Percentiles rank a stretch among this genome's conserved stretches.
Evolutionary conservation across 2,329 filamentous ascomycete species (phyloP).

Genomic region (Purpureocillium lavendulum): DNA sequence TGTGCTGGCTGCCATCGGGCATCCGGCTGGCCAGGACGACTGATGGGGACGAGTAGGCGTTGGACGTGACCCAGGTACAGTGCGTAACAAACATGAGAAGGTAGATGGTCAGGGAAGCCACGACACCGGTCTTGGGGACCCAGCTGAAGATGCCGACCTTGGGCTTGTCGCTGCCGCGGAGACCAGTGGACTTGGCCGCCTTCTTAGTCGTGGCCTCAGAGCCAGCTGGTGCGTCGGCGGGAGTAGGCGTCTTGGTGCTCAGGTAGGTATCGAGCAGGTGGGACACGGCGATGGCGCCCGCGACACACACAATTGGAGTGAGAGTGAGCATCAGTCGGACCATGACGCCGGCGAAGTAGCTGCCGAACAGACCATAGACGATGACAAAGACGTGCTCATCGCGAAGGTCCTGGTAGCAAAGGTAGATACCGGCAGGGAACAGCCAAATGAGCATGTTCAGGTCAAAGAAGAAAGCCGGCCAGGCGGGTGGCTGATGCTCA

Average conservation of each 20-base stretch:
- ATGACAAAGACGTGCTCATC: constrained; percentile 98
- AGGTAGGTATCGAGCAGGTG: constrained; percentile 84
- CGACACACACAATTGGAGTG: constrained; percentile 92
- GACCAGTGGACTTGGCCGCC: constrained; percentile 37
- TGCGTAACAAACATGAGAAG: constrained; percentile 90
- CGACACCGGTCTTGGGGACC: constrained; percentile 72
- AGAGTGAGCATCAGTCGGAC: constrained; percentile 97
- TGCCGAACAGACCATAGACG: constrained; percentile 92
- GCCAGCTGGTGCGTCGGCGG: constrained; percentile 34
- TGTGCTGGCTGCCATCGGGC: constrained; percentile 93
- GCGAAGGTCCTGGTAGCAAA: constrained; percentile 88
- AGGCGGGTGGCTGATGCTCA: constrained; percentile 96
- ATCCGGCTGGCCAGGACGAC: constrained; percentile 88
- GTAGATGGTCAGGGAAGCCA: constrained; percentile 65
- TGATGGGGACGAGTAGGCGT: constrained; percentile 96
- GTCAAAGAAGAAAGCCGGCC: constrained; percentile 99
- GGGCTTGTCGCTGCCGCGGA: constrained; percentile 65
- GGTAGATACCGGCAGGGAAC: constrained; percentile 95
- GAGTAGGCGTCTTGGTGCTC: constrained; percentile 52
- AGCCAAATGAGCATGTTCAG: constrained; percentile 98
- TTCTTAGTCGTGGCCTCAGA: constrained; percentile 51
- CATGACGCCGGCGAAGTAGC: constrained; percentile 99
- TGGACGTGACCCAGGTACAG: constrained; percentile 99
- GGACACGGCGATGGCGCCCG: constrained; percentile 81
- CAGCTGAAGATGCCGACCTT: constrained; percentile 75